Percentiles rank a stretch among this genome's conserved stretches.
phyloP scores from a whole-genome alignment of 305 asterid genomes.

The Euphrasia arctica region DNA sequence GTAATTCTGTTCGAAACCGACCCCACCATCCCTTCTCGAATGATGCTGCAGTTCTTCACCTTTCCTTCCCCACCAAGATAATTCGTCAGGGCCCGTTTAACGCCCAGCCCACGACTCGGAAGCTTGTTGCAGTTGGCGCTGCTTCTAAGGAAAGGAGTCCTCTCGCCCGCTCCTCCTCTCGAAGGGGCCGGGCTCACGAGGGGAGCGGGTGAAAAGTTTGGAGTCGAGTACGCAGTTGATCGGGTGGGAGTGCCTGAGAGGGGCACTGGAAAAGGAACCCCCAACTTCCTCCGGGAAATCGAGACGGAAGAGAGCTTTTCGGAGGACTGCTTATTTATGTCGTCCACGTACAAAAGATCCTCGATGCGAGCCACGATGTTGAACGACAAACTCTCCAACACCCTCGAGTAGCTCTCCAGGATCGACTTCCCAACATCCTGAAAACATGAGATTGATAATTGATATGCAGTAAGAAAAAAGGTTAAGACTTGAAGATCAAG shows the following conservation, averaged over 20 bases:
- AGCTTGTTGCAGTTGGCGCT: slow-evolving; percentile 46
- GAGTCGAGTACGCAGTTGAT: slow-evolving; percentile 49
- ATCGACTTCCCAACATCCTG: slow-evolving; percentile 87
- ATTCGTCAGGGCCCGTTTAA: slow-evolving; percentile 62
- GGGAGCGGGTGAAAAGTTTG: slow-evolving; percentile 58
- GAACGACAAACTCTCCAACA: slow-evolving; percentile 85
- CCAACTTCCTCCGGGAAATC: slow-evolving; percentile 46
- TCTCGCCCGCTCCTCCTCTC: slow-evolving; percentile 51
- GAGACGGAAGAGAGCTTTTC: slow-evolving; percentile 41
- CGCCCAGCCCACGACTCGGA: slow-evolving; percentile 69
- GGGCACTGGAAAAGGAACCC: slow-evolving; percentile 46
- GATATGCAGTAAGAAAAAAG: neutral
- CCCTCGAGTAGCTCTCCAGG: slow-evolving; percentile 92
- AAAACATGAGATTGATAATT: slow-evolving; percentile 12
- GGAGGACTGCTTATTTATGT: slow-evolving; percentile 49
- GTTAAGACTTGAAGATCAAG: neutral
- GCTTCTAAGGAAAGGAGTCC: slow-evolving; percentile 58
- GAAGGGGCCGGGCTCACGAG: slow-evolving; percentile 62
- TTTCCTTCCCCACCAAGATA: slow-evolving; percentile 67
- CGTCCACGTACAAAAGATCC: slow-evolving; percentile 80
- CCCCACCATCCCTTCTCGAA: slow-evolving; percentile 44
- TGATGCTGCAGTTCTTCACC: slow-evolving; percentile 43
- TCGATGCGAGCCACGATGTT: slow-evolving; percentile 79
- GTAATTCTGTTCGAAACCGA: slow-evolving; percentile 46
- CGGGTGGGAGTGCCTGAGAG: slow-evolving; percentile 72